Percentiles rank a stretch among this genome's conserved stretches.
These are phyloP conservation scores for Eimeria brunetti DNA, from an alignment of 169 alveolate species.

Conservation along the genomic window DNA sequence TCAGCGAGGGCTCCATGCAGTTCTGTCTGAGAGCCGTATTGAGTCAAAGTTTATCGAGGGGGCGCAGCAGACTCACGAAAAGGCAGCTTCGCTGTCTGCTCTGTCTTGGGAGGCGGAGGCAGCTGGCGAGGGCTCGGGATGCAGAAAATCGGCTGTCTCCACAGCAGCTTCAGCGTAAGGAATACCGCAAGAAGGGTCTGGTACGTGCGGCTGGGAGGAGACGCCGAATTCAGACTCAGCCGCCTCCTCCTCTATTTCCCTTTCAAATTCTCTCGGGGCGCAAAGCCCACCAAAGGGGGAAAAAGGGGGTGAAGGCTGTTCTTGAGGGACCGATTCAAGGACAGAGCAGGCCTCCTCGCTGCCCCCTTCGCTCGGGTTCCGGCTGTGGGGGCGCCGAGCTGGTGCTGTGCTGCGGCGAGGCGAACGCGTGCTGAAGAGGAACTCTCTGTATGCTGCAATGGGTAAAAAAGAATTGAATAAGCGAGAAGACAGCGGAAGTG, in stretches of 20 bases:
- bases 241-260: background rate
- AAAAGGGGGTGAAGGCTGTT: background rate
- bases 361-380: background rate
- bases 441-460: constrained; percentile 7
- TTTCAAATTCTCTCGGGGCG: background rate
- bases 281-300: background rate
- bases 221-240: constrained; percentile 11
- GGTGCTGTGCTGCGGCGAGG: background rate
- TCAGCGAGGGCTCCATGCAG: background rate
- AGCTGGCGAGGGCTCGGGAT: background rate
- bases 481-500: background rate
- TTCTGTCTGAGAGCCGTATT: background rate
- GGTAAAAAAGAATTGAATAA: background rate
- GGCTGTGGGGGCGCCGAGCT: background rate
- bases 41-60: background rate
- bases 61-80: background rate
- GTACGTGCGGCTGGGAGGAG: constrained; percentile 16
- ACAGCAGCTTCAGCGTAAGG: background rate
- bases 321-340: background rate
- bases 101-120: background rate
- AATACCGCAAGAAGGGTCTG: constrained; percentile 6
- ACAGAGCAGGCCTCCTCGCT: background rate
- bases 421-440: background rate
- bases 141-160: background rate
- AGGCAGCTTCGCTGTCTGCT: background rate